Base-by-base conservation (phyloP, 305 asterid genomes). In the Fraxinus xanthoxyloides region DNA sequence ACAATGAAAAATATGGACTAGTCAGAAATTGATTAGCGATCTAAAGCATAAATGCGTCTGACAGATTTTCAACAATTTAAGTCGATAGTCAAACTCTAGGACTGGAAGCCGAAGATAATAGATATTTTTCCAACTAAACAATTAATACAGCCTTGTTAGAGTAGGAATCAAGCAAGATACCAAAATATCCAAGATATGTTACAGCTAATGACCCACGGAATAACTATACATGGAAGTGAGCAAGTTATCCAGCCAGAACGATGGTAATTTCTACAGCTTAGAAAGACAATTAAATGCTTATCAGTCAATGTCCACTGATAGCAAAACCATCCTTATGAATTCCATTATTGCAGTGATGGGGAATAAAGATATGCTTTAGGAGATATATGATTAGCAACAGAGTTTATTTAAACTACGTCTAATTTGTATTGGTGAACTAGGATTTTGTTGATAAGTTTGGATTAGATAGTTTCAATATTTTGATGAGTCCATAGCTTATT, bases 71-170 rank as follows among this genome's bases (percentile, higher is more conserved):
- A 23, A 40, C 69, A 77, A 30, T 43, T 74, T 30, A 76, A 69
- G 59, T 79, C n/a, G 61, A 63, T 19, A 63, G 75, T 75, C 72
- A 72, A 48, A 34, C 28, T 81, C 26, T 77, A 40, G 80, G 30
- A 78, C 77, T 70, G 82, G 72, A 81, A 80, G 72, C 35, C 51
- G 13, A 80, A 70, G 26, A 78, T 13, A 70, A 13, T 40, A 81
- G 43, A 38, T 40, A 10, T 8, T 40, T 77, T 54, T 59, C 63
- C 19, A 26, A 73, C 15, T 43, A 46, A 9, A 26, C 65, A 34
- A 77, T 1, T 15, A 54, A 51, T 76, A 24, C 24, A 32, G 40
- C 7, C 77, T 23, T 21, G n/a, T 5, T 61, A 73, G 31, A 81
- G 74, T 32, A 40, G 46, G 70, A 77, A 51, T 73, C 63, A 38